phyloP scores from a whole-genome alignment of 2,329 filamentous ascomycete species.

The Thielaviopsis populi region DNA sequence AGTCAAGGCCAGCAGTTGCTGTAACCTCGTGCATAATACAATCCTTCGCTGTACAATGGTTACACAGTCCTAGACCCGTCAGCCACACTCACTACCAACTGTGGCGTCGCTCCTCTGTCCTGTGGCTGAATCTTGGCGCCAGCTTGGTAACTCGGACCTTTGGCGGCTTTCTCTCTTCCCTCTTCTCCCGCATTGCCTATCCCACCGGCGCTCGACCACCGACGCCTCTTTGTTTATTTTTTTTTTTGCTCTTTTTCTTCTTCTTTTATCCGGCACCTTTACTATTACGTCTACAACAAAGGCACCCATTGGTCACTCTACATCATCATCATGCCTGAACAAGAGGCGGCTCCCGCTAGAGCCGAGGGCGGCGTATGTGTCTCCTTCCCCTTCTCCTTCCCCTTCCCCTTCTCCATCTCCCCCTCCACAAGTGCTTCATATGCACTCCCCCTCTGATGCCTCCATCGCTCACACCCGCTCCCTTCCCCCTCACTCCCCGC shows the following conservation, averaged over 20 bases:
- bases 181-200: background rate
- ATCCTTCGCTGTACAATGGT: background rate
- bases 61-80: background rate
- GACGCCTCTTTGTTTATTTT: no score
- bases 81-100: background rate
- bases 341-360: background rate
- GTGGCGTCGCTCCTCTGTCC: background rate
- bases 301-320: background rate
- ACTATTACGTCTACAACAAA: background rate
- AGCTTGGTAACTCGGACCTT: background rate
- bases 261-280: background rate
- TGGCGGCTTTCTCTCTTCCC: background rate
- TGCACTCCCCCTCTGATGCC: no score
- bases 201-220: background rate
- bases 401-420: background rate
- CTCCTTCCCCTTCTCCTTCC: background rate
- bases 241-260: no score
- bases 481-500: background rate
- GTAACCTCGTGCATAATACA: background rate
- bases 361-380: conserved; percentile 8
- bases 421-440: background rate
- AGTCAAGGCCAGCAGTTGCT: no score
- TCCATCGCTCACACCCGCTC: background rate
- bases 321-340: background rate
- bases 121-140: background rate